Evolutionary conservation across 2,329 filamentous ascomycete species (phyloP).

Genomic region (Hymenotorrendiella dingleyae): DNA sequence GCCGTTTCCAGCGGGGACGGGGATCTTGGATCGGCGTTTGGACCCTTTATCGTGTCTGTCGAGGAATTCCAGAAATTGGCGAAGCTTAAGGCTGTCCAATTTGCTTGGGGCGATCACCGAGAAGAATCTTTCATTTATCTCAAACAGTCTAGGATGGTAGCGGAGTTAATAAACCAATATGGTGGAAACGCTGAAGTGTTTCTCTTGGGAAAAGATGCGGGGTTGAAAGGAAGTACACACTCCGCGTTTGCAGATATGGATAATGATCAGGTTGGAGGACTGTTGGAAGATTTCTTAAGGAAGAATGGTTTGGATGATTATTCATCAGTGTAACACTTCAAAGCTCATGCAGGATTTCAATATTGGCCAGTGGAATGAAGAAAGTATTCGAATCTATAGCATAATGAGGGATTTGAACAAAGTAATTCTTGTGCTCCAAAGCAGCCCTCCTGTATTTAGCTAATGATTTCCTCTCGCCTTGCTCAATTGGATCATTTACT

Average conservation of each 20-base stretch:
- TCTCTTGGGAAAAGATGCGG: conserved; percentile 4
- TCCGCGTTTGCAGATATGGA: conserved; percentile 14
- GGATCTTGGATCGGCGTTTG: conserved; percentile 4
- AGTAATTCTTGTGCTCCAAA: not conserved
- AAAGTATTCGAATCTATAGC: not conserved
- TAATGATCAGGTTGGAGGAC: conserved; percentile 10
- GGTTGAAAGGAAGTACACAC: conserved; percentile 12
- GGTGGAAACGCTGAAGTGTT: conserved; percentile 13
- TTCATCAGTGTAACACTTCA: no score
- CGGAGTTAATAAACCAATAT: conserved; percentile 12
- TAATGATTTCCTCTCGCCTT: not conserved
- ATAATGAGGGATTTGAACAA: not conserved
- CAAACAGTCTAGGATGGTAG: conserved; percentile 1
- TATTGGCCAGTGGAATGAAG: not conserved
- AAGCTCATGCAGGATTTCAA: not conserved
- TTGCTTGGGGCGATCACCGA: conserved; percentile 15
- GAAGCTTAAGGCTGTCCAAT: conserved; percentile 9
- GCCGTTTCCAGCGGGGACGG: not conserved
- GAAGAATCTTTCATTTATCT: not conserved
- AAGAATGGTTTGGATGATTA: conserved; percentile 7
- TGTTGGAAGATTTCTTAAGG: conserved; percentile 10
- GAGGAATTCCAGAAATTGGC: conserved; percentile 14
- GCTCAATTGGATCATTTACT: not conserved
- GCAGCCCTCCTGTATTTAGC: not conserved
- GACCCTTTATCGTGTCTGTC: conserved; percentile 7